Conservation (phyloP, 306 rosid genomes). For the Senna siamea region DNA sequence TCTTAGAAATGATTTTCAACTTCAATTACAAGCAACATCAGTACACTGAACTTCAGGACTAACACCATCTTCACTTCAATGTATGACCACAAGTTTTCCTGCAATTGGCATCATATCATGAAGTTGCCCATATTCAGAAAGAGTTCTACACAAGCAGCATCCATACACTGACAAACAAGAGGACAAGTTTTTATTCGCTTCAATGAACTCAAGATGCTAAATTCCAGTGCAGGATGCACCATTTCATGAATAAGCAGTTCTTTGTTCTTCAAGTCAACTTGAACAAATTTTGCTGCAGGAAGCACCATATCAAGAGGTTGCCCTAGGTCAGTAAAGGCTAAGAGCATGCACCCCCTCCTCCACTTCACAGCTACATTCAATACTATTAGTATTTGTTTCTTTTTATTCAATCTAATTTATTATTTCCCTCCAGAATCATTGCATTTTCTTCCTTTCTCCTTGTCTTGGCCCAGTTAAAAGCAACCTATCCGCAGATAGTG, state of each 20-base stretch:
- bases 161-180: too few species aligned
- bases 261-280: not conserved
- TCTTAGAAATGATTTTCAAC: conserved; percentile 18
- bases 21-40: conserved; percentile 10
- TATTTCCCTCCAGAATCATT: too few species aligned
- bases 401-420: too few species aligned
- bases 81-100: not conserved
- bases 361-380: too few species aligned
- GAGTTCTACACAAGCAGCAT: not conserved
- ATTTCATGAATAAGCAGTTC: not conserved
- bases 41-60: not conserved
- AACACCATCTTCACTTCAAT: not conserved
- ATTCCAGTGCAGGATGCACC: conserved; percentile 5
- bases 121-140: conserved; percentile 4
- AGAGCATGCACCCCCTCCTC: too few species aligned
- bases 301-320: not conserved
- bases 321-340: too few species aligned
- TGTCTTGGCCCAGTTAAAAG: too few species aligned
- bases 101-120: not conserved
- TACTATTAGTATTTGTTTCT: too few species aligned
- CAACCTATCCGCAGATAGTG: too few species aligned
- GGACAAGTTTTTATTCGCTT: conserved; percentile 14
- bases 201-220: not conserved
- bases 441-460: too few species aligned
- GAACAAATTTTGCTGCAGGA: not conserved